A percentile compares a stretch with the other conserved stretches of the same genome.
phyloP scores from a whole-genome alignment of 2,329 filamentous ascomycete genomes.

The Neospermospora avenae region DNA sequence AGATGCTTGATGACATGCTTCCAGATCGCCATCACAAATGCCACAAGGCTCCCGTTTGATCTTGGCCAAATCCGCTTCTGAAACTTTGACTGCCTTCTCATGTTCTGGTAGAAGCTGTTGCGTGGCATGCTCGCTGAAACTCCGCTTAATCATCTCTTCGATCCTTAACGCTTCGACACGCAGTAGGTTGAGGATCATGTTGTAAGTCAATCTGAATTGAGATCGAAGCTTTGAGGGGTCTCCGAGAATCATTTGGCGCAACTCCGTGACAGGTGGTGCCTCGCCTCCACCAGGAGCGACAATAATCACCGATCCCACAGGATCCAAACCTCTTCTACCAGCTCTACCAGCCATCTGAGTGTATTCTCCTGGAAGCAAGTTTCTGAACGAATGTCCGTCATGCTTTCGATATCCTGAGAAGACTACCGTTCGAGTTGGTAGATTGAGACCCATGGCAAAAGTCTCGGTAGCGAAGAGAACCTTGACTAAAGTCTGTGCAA shows the following conservation, averaged over 20 bases:
- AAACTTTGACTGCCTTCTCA: slow-evolving; percentile 88
- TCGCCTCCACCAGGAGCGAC: slow-evolving; percentile 79
- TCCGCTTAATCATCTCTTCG: slow-evolving; percentile 99
- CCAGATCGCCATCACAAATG: slow-evolving; percentile 77
- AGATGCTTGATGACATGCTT: slow-evolving; percentile 75
- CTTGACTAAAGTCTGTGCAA: slow-evolving; percentile 92
- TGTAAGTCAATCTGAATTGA: slow-evolving; percentile 96
- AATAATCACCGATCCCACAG: slow-evolving; percentile 91
- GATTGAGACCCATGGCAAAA: slow-evolving; percentile 96
- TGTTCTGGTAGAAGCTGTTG: slow-evolving; percentile 93
- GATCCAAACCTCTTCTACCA: slow-evolving; percentile 86
- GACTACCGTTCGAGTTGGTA: slow-evolving; percentile 93
- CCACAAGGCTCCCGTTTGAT: slow-evolving; percentile 82
- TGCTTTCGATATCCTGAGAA: slow-evolving; percentile 98
- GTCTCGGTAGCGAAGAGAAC: slow-evolving; percentile 97
- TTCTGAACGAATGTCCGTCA: slow-evolving; percentile 87
- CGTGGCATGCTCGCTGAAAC: slow-evolving; percentile 96
- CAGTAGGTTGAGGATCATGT: slow-evolving; percentile 96
- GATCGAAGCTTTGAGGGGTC: slow-evolving; percentile 93
- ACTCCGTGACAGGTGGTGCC: slow-evolving; percentile 76
- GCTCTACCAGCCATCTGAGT: slow-evolving; percentile 98
- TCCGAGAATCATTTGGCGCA: slow-evolving; percentile 93
- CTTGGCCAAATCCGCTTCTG: slow-evolving; percentile 86
- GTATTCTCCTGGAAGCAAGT: slow-evolving; percentile 91
- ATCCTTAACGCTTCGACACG: slow-evolving; percentile 97